Evolutionary conservation across 352 stramenopile species (phyloP).

Genomic region (Pythium brachiatum): DNA sequence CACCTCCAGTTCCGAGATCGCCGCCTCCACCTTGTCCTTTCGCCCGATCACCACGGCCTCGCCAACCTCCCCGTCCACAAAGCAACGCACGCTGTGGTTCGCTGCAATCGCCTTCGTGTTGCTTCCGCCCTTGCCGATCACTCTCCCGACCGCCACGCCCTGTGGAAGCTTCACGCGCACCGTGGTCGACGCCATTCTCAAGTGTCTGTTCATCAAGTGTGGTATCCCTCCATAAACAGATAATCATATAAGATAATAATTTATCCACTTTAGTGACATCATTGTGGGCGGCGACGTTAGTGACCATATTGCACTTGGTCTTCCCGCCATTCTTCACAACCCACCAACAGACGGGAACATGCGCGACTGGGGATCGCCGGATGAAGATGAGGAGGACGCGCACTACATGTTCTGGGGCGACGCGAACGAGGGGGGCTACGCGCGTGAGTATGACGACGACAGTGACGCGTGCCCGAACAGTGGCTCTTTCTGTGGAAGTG

Average conservation of each 20-base stretch:
- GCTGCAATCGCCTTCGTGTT: not conserved
- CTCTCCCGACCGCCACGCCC: not conserved
- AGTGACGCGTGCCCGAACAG: not conserved
- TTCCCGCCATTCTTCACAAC: not conserved
- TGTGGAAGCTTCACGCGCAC: not conserved
- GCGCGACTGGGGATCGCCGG: not conserved
- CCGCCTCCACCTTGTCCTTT: not conserved
- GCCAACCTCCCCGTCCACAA: not conserved
- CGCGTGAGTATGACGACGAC: not conserved
- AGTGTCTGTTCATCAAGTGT: no score
- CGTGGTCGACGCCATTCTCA: not conserved
- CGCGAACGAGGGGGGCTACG: no score
- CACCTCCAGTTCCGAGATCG: not conserved
- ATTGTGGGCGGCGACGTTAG: not conserved
- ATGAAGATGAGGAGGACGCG: not conserved
- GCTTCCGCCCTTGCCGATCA: not conserved
- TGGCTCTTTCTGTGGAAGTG: not conserved
- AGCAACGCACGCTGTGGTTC: not conserved
- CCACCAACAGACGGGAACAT: not conserved
- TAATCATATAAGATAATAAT: no score
- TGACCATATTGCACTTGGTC: not conserved
- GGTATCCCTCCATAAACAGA: not conserved
- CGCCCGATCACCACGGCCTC: not conserved
- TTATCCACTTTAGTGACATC: no score
- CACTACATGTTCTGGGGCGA: not conserved